Base-by-base conservation (phyloP, 1,139 yeast genomes). In the Debaryomyces singareniensis region DNA sequence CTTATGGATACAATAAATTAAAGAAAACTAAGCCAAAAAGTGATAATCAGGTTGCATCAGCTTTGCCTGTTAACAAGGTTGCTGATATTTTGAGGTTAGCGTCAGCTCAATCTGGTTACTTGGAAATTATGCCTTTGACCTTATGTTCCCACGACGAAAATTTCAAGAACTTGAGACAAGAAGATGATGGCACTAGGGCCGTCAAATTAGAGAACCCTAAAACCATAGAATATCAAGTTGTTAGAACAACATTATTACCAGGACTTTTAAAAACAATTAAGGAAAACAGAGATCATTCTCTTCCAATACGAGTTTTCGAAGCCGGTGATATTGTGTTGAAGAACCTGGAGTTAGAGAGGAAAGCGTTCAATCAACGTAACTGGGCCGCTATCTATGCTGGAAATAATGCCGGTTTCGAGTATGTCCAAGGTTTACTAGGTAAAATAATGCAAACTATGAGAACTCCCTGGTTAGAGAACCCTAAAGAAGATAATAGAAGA, bases 121-220 rank as follows among this genome's bases (percentile, higher is more conserved):
- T 81, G 42, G 99, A 93, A 64, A 96, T 87, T 31, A 67, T 93
- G 78, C 96, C 98, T 26, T 73, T 93, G 53, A 91, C 96, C 15
- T 70, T 93, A 49, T 85, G 96, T 55, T 89, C 97, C 13, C 96
- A 87, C 46, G 96, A 89, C 54, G 99, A 93, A 65, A 91, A 91
- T 65, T 93, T 86, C 71, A 79, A 75, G 52, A 89, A 75, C 64
- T 71, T 93, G 53, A 78, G 87, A 55, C 68, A 69, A 34, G 55
- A 57, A 33, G 97, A 91, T 55, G 93, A 87, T 52, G 74, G 74
- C 40, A 72, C 72, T 13, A 64, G 65, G 32, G 97, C 93, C 24
- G 97, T 93, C 34, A 78, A 82, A 47, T 75, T 93, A 47, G 97
- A 84, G 36, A 93, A 93, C 61, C 99, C 99, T 39, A 93, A 93